These are phyloP conservation scores for Backusella luteola DNA, from an alignment of 192 early-diverging fungal species.

Conservation along the genomic window DNA sequence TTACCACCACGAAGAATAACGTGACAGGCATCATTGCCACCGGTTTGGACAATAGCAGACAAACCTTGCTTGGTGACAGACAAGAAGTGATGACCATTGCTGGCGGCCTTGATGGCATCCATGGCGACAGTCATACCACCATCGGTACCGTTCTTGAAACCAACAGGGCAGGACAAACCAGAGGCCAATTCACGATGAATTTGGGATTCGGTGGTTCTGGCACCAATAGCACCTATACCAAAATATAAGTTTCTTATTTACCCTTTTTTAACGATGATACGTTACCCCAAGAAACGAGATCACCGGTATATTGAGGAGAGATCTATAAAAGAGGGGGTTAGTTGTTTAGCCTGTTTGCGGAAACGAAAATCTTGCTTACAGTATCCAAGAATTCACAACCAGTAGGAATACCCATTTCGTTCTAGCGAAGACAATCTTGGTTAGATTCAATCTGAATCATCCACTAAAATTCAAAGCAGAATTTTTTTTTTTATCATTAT, in stretches of 20 bases:
- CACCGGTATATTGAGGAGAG: slow-evolving; percentile 80
- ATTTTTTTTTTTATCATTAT: neutral
- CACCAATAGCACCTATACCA: slow-evolving; percentile 69
- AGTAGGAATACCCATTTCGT: slow-evolving; percentile 60
- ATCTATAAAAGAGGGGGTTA: slow-evolving; percentile 34
- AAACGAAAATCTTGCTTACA: neutral
- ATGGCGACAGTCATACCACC: slow-evolving; percentile 84
- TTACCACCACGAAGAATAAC: slow-evolving; percentile 90
- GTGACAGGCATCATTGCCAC: slow-evolving; percentile 92
- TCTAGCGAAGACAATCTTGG: neutral
- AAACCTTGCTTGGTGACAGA: slow-evolving; percentile 87
- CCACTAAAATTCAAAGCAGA: neutral
- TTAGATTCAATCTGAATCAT: slow-evolving; percentile 41
- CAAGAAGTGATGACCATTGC: slow-evolving; percentile 72
- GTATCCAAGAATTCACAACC: slow-evolving; percentile 82
- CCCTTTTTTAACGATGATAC: neutral
- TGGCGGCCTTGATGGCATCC: slow-evolving; percentile 91
- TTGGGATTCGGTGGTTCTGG: slow-evolving; percentile 82
- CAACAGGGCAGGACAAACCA: slow-evolving; percentile 77
- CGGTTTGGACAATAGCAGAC: slow-evolving; percentile 79
- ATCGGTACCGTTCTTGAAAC: slow-evolving; percentile 83
- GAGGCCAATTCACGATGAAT: slow-evolving; percentile 82
- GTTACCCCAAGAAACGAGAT: slow-evolving; percentile 64
- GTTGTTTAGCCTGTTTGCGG: neutral
- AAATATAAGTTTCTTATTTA: neutral